phyloP scores from a whole-genome alignment of 148 eudicot species.

The Dysphania ambrosioides region DNA sequence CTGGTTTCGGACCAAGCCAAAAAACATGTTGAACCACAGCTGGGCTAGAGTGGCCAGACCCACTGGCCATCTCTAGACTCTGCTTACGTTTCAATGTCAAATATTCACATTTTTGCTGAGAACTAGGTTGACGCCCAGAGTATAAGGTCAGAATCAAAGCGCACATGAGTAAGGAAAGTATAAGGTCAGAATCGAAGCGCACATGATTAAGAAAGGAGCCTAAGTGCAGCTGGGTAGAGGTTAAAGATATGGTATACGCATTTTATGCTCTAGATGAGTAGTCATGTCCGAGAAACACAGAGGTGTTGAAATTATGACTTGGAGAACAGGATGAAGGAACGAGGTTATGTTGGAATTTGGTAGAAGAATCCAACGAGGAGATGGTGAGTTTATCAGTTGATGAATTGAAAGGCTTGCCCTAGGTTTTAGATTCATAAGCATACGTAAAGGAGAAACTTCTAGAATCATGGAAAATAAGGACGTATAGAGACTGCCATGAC shows the following conservation, averaged over 20 bases:
- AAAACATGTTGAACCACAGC: too few species aligned
- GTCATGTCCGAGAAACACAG: constrained; percentile 40
- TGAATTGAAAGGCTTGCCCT: constrained; percentile 65
- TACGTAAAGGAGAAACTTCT: constrained; percentile 55
- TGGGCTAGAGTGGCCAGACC: too few species aligned
- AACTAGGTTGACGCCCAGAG: constrained; percentile 45
- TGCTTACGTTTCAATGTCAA: constrained; percentile 67
- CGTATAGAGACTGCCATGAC: constrained; percentile 62
- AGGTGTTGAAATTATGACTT: constrained; percentile 48
- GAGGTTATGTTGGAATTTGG: constrained; percentile 54
- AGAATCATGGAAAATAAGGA: constrained; percentile 64
- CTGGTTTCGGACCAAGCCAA: too few species aligned
- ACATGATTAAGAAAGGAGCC: constrained; percentile 58
- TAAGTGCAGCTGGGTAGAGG: constrained; percentile 63
- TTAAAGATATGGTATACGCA: constrained; percentile 41
- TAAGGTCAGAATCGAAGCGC: too few species aligned
- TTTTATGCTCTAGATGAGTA: constrained; percentile 55
- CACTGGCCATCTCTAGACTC: too few species aligned
- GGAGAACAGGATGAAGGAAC: constrained; percentile 56
- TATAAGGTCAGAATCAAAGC: constrained; percentile 53
- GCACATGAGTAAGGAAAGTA: constrained; percentile 34
- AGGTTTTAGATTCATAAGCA: constrained; percentile 49
- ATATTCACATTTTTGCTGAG: constrained; percentile 44
- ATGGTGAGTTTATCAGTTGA: constrained; percentile 42
- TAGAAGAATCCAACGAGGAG: constrained; percentile 62